Conservation (phyloP, 495 filamentous ascomycete genomes). For the Sporormia fimetaria region DNA sequence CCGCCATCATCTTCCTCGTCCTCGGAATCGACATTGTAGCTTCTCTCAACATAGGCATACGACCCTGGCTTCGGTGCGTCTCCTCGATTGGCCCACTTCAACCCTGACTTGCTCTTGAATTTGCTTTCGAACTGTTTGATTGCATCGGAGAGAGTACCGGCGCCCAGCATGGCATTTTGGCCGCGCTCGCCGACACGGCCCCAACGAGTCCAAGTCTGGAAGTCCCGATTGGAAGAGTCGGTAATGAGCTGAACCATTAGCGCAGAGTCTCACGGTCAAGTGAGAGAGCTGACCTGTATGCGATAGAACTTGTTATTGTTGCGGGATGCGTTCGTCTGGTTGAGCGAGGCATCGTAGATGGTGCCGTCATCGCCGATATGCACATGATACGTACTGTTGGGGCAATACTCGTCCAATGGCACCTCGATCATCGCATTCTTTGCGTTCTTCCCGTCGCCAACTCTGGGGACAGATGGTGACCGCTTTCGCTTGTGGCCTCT, state of each 20-base stretch:
- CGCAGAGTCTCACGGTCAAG: constrained; percentile 32
- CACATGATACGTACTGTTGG: constrained; percentile 36
- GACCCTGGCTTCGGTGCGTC: constrained; percentile 50
- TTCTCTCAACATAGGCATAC: constrained; percentile 65
- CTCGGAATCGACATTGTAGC: constrained; percentile 53
- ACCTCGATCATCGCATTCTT: constrained; percentile 34
- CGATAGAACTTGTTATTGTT: constrained; percentile 31
- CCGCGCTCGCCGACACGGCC: constrained; percentile 68
- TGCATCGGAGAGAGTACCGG: constrained; percentile 38
- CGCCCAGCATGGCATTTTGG: constrained; percentile 41
- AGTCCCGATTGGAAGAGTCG: constrained; percentile 20
- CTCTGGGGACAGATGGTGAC: constrained; percentile 9
- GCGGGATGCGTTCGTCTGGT: constrained; percentile 41
- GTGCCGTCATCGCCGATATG: constrained; percentile 51
- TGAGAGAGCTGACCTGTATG: constrained; percentile 38
- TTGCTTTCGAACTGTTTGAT: constrained; percentile 51
- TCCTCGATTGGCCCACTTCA: constrained; percentile 52
- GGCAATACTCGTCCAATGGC: constrained; percentile 42
- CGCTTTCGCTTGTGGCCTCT: constrained; percentile 4
- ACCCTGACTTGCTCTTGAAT: constrained; percentile 69
- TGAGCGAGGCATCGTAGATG: constrained; percentile 56
- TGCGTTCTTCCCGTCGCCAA: constrained; percentile 37
- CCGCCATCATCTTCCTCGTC: constrained; percentile 46
- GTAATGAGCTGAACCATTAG: constrained; percentile 33
- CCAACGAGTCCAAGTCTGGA: constrained; percentile 58